Base-by-base conservation (phyloP, 2,329 filamentous ascomycete genomes). In the Zymoseptoria brevis region DNA sequence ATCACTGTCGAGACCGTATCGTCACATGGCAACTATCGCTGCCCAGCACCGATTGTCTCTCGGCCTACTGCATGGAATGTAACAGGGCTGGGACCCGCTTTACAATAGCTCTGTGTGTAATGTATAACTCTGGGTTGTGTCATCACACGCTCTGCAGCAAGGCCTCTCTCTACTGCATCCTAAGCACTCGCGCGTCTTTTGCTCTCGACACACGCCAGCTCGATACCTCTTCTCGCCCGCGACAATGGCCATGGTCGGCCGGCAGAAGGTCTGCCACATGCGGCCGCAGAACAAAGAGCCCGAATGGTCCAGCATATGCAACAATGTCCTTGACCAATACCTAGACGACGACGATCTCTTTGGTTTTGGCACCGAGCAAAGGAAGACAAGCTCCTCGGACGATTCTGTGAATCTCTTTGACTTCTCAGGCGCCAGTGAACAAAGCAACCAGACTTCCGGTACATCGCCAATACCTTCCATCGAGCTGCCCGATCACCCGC, bases 301-400 rank as follows among this genome's bases (percentile, higher is more conserved):
- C 67, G 78, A 80, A 58, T 80, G 80, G 75, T 77, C 80, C 65
- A 82, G 84, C 69, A 77, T 82, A 60, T 80, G 79, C 73, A 81
- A 81, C 73, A 81, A 82, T 71, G 77, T 86, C 72, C 86, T 87
- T 76, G 82, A 84, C 68, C 80, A 85, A 71, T 85, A 83, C 70
- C 77, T 85, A 71, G 79, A 83, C 65, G 79, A 81, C 72, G 67
- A 71, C 51, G 82, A 84, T 61, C 75, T 80, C 58, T 77, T 80
- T 65, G 77, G 76, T 57, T 72, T 75, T 62, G 76, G 75, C 66
- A 75, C 78, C 62, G 73, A 74, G 61, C 72, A 77, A 64, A 77
- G 78, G 72, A 78, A 80, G 64, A 75, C 76, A 62, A 74, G 76
- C 66, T 76, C 76, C 67, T 75, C 77, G 58, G 73, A 79, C 67